Conservation (phyloP, 495 filamentous ascomycete species). For the Niebla homalea region DNA sequence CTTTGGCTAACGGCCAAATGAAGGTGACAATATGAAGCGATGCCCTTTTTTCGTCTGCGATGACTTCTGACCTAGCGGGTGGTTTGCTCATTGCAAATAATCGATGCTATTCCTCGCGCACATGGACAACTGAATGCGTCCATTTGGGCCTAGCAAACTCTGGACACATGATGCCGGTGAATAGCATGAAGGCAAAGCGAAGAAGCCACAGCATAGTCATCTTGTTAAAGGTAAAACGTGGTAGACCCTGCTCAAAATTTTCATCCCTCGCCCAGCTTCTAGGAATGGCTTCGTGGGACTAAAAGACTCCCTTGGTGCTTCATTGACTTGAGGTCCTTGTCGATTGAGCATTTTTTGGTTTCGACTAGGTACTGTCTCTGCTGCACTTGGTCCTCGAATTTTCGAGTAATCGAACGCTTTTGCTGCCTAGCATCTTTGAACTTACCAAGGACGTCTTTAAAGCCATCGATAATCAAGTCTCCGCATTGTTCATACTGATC, state of each 20-base stretch:
- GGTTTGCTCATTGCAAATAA: too few species aligned
- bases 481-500: conserved; percentile 74
- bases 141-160: too few species aligned
- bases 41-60: too few species aligned
- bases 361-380: conserved; percentile 34
- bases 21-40: too few species aligned
- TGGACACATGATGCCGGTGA: background rate
- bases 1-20: too few species aligned
- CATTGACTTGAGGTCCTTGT: conserved; percentile 34
- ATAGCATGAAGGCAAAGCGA: background rate
- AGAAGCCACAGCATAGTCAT: background rate
- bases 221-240: conserved; percentile 3
- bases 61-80: too few species aligned
- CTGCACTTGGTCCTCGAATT: conserved; percentile 58
- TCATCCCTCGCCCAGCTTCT: conserved; percentile 45
- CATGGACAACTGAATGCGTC: too few species aligned
- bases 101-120: too few species aligned
- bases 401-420: conserved; percentile 48
- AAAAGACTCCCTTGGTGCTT: conserved; percentile 46
- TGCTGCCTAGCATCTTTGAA: conserved; percentile 50
- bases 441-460: conserved; percentile 45
- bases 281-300: conserved; percentile 26
- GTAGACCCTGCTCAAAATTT: conserved; percentile 47
- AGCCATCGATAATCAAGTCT: conserved; percentile 63
- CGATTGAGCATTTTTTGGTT: conserved; percentile 24